Base-by-base conservation (phyloP, 2,329 filamentous ascomycete species). In the Alternaria viburni region DNA sequence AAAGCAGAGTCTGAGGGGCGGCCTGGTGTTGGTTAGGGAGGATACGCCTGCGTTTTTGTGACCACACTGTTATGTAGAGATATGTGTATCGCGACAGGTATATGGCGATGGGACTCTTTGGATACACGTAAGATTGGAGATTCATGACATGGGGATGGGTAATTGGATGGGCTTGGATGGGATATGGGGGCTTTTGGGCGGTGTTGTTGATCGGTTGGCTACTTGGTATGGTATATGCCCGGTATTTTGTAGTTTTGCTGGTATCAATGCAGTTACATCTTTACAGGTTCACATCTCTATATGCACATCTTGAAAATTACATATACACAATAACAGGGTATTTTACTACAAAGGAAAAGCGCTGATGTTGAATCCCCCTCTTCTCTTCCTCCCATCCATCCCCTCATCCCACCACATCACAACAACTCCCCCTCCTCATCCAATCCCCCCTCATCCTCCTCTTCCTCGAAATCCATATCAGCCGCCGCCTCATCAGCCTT, bases 391-490 rank as follows among this genome's bases (percentile, higher is more conserved):
- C n/a, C n/a, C n/a, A n/a, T n/a, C n/a, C n/a, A n/a, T n/a, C 30
- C 15, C 9, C 15, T 36, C 15, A 2, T 36, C 6, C 7, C 15
- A 36, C 2, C 32, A 6, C 21, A 21, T 61, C 54, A 75, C 12
- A 75, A 32, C 72, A 87, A 65, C 68, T 89, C 87, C 1, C 86
- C 87, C 57, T 89, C 87, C 0, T 85, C 87, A 0, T 87, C 81
- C 66, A 89, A 85, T 5, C 86, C 87, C 0, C 73, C 66, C 13
- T 71, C 75, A 10, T 72, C 75, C n/a, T 75, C 75, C 7, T 69
- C 66, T 26, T 88, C 87, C 84, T 87, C 36, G 9, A 41, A 90
- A 25, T 91, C 89, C 50, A 91, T 80, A 47, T 88, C 79, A 25
- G 68, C 78, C 6, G 77, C 81, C 50, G 80, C 81, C 64, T 82